These are phyloP conservation scores for Rugosomyces carneus DNA, from an alignment of 1,284 basidiomycete species.

Conservation along the genomic window DNA sequence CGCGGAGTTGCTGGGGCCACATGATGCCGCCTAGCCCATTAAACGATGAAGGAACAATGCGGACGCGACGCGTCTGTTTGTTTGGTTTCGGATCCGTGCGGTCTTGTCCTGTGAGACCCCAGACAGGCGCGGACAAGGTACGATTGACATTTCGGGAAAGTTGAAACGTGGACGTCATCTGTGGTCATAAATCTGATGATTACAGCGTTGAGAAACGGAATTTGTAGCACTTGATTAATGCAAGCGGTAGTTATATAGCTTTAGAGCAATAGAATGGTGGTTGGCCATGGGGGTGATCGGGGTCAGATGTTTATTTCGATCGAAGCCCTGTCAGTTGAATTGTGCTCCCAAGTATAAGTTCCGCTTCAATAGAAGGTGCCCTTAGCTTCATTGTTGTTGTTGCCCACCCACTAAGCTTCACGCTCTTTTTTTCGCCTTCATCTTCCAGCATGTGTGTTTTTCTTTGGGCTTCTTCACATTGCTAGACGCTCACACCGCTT, in stretches of 20 bases:
- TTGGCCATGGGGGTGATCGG: conserved; percentile 26
- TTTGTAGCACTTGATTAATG: neutral
- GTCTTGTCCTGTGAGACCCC: conserved; percentile 23
- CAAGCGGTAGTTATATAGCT: neutral
- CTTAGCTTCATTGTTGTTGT: conserved; percentile 29
- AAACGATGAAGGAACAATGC: neutral
- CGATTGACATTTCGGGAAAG: conserved; percentile 14
- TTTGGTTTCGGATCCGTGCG: conserved; percentile 21
- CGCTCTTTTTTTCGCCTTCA: conserved; percentile 4
- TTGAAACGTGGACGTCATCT: conserved; percentile 8
- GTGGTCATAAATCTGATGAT: neutral
- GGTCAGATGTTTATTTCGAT: conserved; percentile 29
- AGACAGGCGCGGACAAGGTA: conserved; percentile 24
- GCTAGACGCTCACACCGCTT: neutral
- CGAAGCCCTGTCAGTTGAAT: conserved; percentile 39
- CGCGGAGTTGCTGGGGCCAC: conserved; percentile 3
- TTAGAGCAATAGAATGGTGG: neutral
- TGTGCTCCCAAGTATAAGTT: conserved; percentile 34
- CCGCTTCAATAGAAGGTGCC: conserved; percentile 36
- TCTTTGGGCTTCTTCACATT: neutral
- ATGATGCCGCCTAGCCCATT: neutral
- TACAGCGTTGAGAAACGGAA: neutral
- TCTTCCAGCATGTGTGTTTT: conserved; percentile 6
- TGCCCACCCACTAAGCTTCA: conserved; percentile 21
- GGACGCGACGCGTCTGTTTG: conserved; percentile 40